Evolutionary conservation across 768 basidiomycete genomes (phyloP).

Genomic region (Mycena pura): DNA sequence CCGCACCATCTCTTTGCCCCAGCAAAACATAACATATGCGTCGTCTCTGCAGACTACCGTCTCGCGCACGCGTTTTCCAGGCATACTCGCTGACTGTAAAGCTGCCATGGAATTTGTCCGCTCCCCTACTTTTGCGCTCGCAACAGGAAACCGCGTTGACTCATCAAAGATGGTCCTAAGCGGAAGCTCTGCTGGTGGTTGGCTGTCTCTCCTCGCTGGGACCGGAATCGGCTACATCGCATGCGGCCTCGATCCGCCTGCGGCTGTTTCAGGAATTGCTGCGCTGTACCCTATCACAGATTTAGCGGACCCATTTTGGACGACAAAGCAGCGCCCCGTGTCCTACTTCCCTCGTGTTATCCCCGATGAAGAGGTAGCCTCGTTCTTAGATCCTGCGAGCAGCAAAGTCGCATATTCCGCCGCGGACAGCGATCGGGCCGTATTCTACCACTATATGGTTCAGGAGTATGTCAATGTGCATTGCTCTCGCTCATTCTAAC

Average conservation of each 20-base stretch:
- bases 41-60: slow-evolving; percentile 45
- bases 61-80: slow-evolving; percentile 45
- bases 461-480: slow-evolving; percentile 40
- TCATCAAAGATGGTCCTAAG: slow-evolving; percentile 38
- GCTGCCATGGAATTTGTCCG: slow-evolving; percentile 42
- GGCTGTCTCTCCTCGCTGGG: slow-evolving; percentile 43
- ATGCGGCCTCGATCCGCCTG: slow-evolving; percentile 38
- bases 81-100: slow-evolving; percentile 41
- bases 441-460: slow-evolving; percentile 49
- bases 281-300: slow-evolving; percentile 48
- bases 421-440: slow-evolving; percentile 33
- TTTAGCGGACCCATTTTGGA: slow-evolving; percentile 45
- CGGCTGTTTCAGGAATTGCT: slow-evolving; percentile 38
- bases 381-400: slow-evolving; percentile 38
- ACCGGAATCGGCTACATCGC: slow-evolving; percentile 44
- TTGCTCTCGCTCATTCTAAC: not conserved
- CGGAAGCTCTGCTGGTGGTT: slow-evolving; percentile 49
- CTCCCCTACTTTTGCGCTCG: slow-evolving; percentile 33
- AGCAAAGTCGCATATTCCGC: slow-evolving; percentile 33
- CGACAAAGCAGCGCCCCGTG: slow-evolving; percentile 40
- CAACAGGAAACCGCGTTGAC: slow-evolving; percentile 39
- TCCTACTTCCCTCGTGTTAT: slow-evolving; percentile 43
- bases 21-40: slow-evolving; percentile 37
- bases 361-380: slow-evolving; percentile 34
- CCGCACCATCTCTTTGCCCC: slow-evolving; percentile 45